Evolutionary conservation across 176 grass and related monocot genomes (phyloP).

Genomic region (Dendrocalamus sinicus): DNA sequence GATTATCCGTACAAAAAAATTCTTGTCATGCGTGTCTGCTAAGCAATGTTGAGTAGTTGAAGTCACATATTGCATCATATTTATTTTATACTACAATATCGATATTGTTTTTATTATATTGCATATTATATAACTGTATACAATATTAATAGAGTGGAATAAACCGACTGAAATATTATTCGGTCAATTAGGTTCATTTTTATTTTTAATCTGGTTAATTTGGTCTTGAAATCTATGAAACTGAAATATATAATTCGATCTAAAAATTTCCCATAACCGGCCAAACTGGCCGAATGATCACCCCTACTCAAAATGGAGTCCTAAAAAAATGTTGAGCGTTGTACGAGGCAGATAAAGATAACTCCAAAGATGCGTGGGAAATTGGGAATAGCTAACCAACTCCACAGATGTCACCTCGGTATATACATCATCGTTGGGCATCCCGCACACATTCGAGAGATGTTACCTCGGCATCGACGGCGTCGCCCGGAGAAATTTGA

Average conservation of each 20-base stretch:
- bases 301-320: not conserved
- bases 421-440: not conserved
- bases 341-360: too few relatives aligned
- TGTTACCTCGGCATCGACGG: constrained; percentile 1
- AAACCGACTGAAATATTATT: not conserved
- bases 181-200: not conserved
- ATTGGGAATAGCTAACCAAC: not conserved
- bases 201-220: not conserved
- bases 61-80: not conserved
- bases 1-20: too few relatives aligned
- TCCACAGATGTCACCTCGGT: constrained; percentile 7
- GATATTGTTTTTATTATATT: not conserved
- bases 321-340: too few relatives aligned
- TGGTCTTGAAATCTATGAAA: not conserved
- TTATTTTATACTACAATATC: not conserved
- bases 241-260: not conserved
- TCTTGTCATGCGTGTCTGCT: not conserved
- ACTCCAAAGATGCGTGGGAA: too few relatives aligned
- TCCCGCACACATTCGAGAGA: not conserved
- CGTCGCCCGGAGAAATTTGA: not conserved
- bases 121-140: not conserved
- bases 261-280: not conserved
- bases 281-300: not conserved
- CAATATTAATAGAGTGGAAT: not conserved
- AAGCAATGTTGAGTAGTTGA: not conserved